Evolutionary conservation across 2,329 filamentous ascomycete genomes (phyloP), one percentile per base, ranked within the genome.

Genomic region (Colletotrichum australisinense): DNA sequence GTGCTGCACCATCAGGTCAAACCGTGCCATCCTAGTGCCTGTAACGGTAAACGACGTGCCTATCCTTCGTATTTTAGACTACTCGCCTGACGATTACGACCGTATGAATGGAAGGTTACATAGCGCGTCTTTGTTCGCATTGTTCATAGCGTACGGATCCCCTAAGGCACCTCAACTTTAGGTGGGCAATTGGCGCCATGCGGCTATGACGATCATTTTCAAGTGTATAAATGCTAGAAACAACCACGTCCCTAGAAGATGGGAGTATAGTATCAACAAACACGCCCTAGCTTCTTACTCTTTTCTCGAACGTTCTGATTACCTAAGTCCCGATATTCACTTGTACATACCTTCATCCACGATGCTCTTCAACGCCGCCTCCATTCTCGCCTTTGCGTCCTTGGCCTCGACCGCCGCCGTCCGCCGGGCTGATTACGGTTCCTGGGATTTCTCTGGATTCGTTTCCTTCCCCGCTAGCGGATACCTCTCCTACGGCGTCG

Each of bases 391-490:
- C 22, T 28, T 63, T 6, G 49, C 59, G 11, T 26, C 58, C n/a
- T 1, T 26, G 3, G 24, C 53, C 26, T 46, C 32, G 2, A 2
- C 49, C 7, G 58, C 67, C 14, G 35, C 32, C 5, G 22, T 16
- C 12, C n/a, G 26, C 38, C 24, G 52, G 58, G 35, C 59, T 14
- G 67, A 63, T 26, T 69, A 69, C 52, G 67, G 58, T 8, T 69
- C 46, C 49, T 69, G 58, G 67, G 67, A 69, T 49, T 69, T 69
- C 59, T 46, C 67, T 2, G 67, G 67, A 19, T 69, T 35, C 16
- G 58, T 32, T 5, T 26, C 52, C 11, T 63, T 57, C 52, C 67
- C 67, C 1, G 58, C 46, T 35, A 69, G 46, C 59, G 67, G 67
- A 8, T 69, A 64, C 26, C 56, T 5, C 22, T 69, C 67, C 14